Conservation (phyloP, 495 filamentous ascomycete species). For the Immersiella caudata region DNA sequence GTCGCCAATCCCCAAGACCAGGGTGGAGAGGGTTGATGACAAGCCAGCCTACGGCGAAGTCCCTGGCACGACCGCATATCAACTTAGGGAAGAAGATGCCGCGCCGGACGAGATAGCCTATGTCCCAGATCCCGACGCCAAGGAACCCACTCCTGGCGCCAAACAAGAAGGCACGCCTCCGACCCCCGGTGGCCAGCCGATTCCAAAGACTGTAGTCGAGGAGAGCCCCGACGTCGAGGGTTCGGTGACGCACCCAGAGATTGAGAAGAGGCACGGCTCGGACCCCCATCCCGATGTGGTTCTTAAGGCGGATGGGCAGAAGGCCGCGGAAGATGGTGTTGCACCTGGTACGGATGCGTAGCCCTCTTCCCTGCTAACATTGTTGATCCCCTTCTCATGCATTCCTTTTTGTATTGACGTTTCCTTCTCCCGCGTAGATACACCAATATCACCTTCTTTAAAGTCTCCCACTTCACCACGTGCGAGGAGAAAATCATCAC, state of each 20-base stretch:
- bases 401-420: constrained; percentile 37
- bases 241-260: constrained; percentile 44
- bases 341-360: constrained; percentile 45
- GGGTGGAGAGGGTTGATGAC: constrained; percentile 76
- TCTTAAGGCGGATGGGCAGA: constrained; percentile 46
- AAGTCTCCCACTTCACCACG: constrained; percentile 31
- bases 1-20: constrained; percentile 73
- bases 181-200: constrained; percentile 47
- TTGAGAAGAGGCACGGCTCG: constrained; percentile 43
- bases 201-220: constrained; percentile 54
- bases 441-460: constrained; percentile 42
- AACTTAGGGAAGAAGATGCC: constrained; percentile 77
- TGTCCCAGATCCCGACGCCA: constrained; percentile 46
- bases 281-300: constrained; percentile 53
- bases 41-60: constrained; percentile 79
- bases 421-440: constrained; percentile 41
- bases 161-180: constrained; percentile 33
- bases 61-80: constrained; percentile 79
- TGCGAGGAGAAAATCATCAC: constrained; percentile 44
- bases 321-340: constrained; percentile 30
- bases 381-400: constrained; percentile 18
- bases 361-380: constrained; percentile 27
- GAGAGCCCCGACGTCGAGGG: constrained; percentile 47
- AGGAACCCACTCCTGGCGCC: constrained; percentile 11
- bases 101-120: constrained; percentile 71